phyloP scores from a whole-genome alignment of 257 asterid genomes.

The Lycium barbarum region DNA sequence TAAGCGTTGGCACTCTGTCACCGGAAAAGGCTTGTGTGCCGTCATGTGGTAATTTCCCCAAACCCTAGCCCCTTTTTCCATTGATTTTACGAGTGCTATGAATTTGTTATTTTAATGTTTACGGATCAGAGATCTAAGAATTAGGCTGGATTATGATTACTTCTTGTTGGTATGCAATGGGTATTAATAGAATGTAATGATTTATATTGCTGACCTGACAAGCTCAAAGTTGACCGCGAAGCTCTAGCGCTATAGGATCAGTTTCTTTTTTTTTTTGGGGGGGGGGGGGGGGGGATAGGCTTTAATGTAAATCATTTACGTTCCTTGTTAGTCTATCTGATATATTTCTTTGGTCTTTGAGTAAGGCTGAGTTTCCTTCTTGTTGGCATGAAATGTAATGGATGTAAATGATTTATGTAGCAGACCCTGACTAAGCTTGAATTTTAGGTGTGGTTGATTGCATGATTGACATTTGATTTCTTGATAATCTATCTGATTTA shows the following conservation, averaged over 20 bases:
- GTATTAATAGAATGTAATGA: neutral
- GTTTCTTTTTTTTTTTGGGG: no score
- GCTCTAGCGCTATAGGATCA: no score
- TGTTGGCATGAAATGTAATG: neutral
- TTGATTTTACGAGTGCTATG: neutral
- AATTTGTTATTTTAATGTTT: neutral
- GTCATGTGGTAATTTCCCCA: slow-evolving; percentile 73
- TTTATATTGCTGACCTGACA: neutral
- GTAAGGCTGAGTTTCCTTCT: neutral
- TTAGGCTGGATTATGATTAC: neutral
- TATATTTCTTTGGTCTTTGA: neutral
- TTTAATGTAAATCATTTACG: no score
- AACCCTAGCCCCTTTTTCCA: neutral
- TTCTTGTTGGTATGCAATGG: neutral
- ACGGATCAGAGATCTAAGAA: neutral
- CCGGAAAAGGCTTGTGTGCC: slow-evolving; percentile 95
- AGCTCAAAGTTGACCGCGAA: neutral
- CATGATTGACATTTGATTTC: no score
- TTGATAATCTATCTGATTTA: neutral
- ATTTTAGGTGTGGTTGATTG: neutral
- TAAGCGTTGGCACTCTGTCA: slow-evolving; percentile 86
- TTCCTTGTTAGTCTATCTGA: neutral
- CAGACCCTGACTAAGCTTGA: neutral
- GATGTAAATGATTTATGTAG: neutral
- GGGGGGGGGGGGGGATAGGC: no score